Base-by-base conservation (phyloP, 805 yeast species). In the Saturnispora zaruensis region DNA sequence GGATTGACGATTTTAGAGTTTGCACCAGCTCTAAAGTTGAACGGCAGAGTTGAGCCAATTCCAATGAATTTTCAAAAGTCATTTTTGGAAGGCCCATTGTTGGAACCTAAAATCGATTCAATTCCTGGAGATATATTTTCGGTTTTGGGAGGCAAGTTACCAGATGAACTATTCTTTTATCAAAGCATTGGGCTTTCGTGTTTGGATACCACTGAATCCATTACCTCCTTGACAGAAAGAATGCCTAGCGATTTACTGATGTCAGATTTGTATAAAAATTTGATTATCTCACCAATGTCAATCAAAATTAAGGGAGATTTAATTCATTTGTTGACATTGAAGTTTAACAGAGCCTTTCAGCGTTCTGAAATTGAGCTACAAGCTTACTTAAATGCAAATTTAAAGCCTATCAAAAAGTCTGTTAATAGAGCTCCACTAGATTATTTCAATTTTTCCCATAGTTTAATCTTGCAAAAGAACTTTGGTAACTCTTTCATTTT, bases 271-370 rank as follows among this genome's bases (percentile, higher is more conserved):
- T 87, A 84, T 65, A 77, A 74, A 46, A 64, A 64, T n/a, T 69
- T 87, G 53, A 70, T 82, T 11, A 67, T 70, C 6, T 68, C 73
- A 13, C 68, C 66, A 36, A 65, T 66, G 34, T 72, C 77, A 44
- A 67, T 73, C 14, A 75, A 76, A 16, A 64, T 79, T 50, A 76
- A 84, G 49, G 82, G 83, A 48, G 73, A 75, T 57, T 81, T 82
- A 48, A 70, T 87, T 50, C 82, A 83, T 55, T 67, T 87, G 46
- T 66, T 90, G 21, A 79, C 95, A 14, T 81, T 79, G 56, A 76
- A 82, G 24, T 74, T 89, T 57, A 82, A 87, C 55, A 81, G 98
- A 62, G 91, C 87, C 66, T 88, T 81, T 63, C 97, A 90, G 62
- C 82, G 77, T 52, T 85, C 83, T 61, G 79, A 75, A 50, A 73